phyloP scores from a whole-genome alignment of 495 filamentous ascomycete genomes.

The Monascus purpureus region DNA sequence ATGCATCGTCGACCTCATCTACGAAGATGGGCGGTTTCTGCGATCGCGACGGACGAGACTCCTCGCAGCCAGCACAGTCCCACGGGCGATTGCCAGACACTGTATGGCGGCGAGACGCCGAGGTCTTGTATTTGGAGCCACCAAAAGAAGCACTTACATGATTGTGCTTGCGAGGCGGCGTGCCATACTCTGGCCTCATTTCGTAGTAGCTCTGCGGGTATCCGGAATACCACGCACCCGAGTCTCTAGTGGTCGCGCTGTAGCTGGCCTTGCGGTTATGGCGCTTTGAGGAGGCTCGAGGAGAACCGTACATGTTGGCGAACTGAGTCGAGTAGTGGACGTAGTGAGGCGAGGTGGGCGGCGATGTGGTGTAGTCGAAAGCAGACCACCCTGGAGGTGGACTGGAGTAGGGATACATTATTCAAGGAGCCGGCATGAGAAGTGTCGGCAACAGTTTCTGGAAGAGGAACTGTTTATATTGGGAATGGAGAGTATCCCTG shows the following conservation, averaged over 20 bases:
- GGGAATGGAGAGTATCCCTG: slow-evolving; percentile 1
- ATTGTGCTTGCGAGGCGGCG: slow-evolving; percentile 39
- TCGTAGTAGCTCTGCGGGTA: slow-evolving; percentile 29
- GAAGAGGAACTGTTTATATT: slow-evolving; percentile 3
- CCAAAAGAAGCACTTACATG: slow-evolving; percentile 44
- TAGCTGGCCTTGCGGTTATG: slow-evolving; percentile 35
- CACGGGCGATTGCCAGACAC: slow-evolving; percentile 24
- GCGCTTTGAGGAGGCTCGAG: slow-evolving; percentile 25
- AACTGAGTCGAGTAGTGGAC: slow-evolving; percentile 31
- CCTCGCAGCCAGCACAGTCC: slow-evolving; percentile 25
- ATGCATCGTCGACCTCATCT: slow-evolving; percentile 42
- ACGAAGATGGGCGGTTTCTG: slow-evolving; percentile 38
- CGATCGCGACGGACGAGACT: slow-evolving; percentile 26
- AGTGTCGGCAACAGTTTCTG: too few relatives aligned
- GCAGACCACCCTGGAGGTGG: slow-evolving; percentile 34
- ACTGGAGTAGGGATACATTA: slow-evolving; percentile 41
- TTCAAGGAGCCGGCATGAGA: slow-evolving; percentile 19
- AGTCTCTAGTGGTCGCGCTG: slow-evolving; percentile 21
- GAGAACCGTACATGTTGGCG: slow-evolving; percentile 25
- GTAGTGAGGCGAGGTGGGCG: slow-evolving; percentile 37
- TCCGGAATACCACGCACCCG: slow-evolving; percentile 26
- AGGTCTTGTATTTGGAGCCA: slow-evolving; percentile 15
- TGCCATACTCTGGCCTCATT: slow-evolving; percentile 31
- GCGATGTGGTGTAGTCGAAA: slow-evolving; percentile 37
- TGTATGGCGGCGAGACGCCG: slow-evolving; percentile 23